Percentiles rank a stretch among this genome's conserved stretches.
These are phyloP conservation scores for Bisporella sp. DNA, from an alignment of 2,329 filamentous ascomycete species.

Conservation along the genomic window DNA sequence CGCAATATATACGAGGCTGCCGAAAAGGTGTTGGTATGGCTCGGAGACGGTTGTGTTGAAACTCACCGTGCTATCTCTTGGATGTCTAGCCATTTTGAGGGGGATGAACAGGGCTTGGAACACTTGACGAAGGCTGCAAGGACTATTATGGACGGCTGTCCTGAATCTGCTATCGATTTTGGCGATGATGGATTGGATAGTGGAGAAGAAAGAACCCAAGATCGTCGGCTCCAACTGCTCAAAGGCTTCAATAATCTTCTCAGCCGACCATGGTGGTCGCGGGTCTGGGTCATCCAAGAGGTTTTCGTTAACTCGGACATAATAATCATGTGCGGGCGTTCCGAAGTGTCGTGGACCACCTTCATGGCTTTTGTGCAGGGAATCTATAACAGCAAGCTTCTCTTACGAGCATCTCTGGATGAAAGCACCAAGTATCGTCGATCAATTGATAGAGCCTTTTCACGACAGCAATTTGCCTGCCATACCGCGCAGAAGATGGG, in stretches of 20 bases:
- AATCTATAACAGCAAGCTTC: background rate
- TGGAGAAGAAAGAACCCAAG: background rate
- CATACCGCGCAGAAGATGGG: too few relatives aligned
- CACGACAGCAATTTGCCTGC: too few relatives aligned
- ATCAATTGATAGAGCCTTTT: background rate
- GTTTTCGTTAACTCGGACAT: background rate
- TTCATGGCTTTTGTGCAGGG: background rate
- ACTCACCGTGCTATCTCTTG: too few relatives aligned
- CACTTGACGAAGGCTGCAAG: background rate
- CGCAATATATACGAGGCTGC: too few relatives aligned
- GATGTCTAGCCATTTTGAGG: background rate
- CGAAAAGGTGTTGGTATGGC: too few relatives aligned
- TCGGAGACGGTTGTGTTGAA: too few relatives aligned
- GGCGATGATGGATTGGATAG: background rate
- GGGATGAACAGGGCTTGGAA: background rate
- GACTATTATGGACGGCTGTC: background rate
- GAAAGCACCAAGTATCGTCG: background rate
- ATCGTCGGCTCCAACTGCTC: background rate
- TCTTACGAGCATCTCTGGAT: background rate
- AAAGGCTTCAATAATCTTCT: background rate
- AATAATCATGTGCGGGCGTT: too few relatives aligned
- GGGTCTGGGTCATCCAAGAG: background rate
- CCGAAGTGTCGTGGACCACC: too few relatives aligned
- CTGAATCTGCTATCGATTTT: background rate
- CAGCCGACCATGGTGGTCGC: background rate